These are phyloP conservation scores for Fusarium papillatum DNA, from an alignment of 2,329 filamentous ascomycete species.

Conservation along the genomic window DNA sequence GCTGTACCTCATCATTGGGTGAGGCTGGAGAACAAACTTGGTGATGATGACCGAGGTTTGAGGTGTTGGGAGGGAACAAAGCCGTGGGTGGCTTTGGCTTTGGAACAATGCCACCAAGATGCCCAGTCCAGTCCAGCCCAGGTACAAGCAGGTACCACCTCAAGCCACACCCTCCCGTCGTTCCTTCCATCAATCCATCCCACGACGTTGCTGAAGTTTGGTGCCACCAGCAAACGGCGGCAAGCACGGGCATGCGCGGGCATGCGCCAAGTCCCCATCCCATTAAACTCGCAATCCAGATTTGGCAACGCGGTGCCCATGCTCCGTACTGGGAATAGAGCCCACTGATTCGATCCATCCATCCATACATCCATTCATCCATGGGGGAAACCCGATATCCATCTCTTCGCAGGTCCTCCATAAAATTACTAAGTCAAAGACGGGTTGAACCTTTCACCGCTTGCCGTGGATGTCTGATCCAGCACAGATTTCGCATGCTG, in stretches of 20 bases:
- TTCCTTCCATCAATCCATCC: slow-evolving; percentile 31
- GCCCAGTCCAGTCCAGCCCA: background rate
- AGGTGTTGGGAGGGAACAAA: slow-evolving; percentile 38
- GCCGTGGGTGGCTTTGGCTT: slow-evolving; percentile 28
- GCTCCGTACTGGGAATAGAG: background rate
- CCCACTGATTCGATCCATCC: background rate
- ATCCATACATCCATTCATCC: background rate
- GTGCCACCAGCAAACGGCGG: slow-evolving; percentile 29
- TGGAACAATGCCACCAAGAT: background rate
- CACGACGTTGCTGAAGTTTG: slow-evolving; percentile 30
- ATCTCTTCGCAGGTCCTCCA: background rate
- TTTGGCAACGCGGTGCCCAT: slow-evolving; percentile 27
- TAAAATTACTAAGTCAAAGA: background rate
- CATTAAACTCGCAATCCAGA: slow-evolving; percentile 16
- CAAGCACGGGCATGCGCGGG: slow-evolving; percentile 16
- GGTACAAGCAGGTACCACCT: slow-evolving; percentile 29
- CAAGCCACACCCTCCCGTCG: slow-evolving; percentile 29
- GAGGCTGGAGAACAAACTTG: slow-evolving; percentile 10
- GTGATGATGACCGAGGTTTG: slow-evolving; percentile 17
- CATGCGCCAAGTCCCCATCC: slow-evolving; percentile 7
- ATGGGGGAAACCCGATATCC: background rate
- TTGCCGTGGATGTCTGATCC: slow-evolving; percentile 2
- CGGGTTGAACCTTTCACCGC: slow-evolving; percentile 23
- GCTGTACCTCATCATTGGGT: background rate
- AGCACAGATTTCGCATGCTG: slow-evolving; percentile 1